Base-by-base conservation (phyloP, 108 stramenopile species). In the Schizochytrium sp. region DNA sequence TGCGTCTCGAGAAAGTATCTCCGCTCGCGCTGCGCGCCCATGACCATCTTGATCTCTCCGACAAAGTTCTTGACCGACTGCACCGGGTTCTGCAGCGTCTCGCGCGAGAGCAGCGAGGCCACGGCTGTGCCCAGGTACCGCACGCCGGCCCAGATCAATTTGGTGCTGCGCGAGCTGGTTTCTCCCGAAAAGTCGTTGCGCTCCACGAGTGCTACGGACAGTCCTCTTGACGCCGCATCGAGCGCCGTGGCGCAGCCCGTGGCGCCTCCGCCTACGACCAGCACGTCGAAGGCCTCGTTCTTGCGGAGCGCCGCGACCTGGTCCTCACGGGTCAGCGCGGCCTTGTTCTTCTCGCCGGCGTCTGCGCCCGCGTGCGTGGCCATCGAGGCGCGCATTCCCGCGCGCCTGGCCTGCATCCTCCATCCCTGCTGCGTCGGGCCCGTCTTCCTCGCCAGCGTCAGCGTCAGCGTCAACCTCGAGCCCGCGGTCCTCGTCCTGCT, bases 111-210 rank as follows among this genome's bases (percentile, higher is more conserved):
- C 51, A 83, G 51, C 23, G 76, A 21, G 45, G 76, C 76, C 19
- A 83, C 76, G 19, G 88, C 88, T 5, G 60, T 90, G 23, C 88
- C 91, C 5, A 92, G 53, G 89, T 91, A 92, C 21, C 92, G 88
- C 19, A 94, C 92, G 58, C 94, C 94, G 29, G 92, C 94, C 90
- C 93, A 92, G 88, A 94, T 93, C 12, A 94, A 88, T 87, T 94
- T 94, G 21, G 94, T 94, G n/a, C 90, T 91, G 16, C 93, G 58
- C 14, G 91, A 76, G 63, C 87, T 72, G 2, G 94, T 94, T 29
- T 92, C 94, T 5, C 91, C 60, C 28, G 89, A 63, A 57, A 93
- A 94, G 58, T 94, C 94, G 14, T 88, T 69, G 5, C 91, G 58
- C 76, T 94, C 94, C 19, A 94, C 88, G 60, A 93, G 72, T 12